Base-by-base conservation (phyloP, 805 yeast species). In the Suhomyces prunicola region DNA sequence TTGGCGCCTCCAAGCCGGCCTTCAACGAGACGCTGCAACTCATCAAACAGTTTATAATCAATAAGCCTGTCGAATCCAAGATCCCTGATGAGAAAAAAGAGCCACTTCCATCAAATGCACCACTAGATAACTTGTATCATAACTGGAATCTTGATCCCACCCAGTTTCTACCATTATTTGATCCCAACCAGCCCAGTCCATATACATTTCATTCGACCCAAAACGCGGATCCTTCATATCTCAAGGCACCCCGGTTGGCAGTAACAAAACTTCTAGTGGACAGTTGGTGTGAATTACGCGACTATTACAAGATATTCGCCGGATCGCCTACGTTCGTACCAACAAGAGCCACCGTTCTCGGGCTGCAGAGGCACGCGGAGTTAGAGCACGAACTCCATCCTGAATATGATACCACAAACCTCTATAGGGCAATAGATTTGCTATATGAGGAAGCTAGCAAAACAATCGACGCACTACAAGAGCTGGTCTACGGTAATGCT, bases 211-310 rank as follows among this genome's bases (percentile, higher is more conserved):
- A 63, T 45, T 65, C 72, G 1, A 57, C 56, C 1, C 23, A 53
- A 24, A 71, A 71, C 54, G 48, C 55, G 2, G 65, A 67, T 31
- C 13, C 23, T 1, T 67, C 73, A 12, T 65, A 64, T 44, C 36
- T 63, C 0, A 26, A 36, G 1, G 46, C 49, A 13, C 76, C 76
- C 19, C 61, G 87, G 41, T 63, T 84, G 13, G 79, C 84, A 1
- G 90, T 87, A 4, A 85, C 92, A 0, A 79, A 76, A 51, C 63
- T 88, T 7, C 66, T 85, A 9, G 80, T 86, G 0, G 73, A 79
- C 31, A 67, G 76, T 13, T 87, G 90, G 88, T 88, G 94, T 71
- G 93, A 88, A 65, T 67, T 87, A 46, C 69, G 83, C 41, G 74
- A 71, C 17, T 74, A 78, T 54, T 87, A 82, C 62, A 74, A 76